Conservation (phyloP, 306 rosid species). For the Inga oerstediana region DNA sequence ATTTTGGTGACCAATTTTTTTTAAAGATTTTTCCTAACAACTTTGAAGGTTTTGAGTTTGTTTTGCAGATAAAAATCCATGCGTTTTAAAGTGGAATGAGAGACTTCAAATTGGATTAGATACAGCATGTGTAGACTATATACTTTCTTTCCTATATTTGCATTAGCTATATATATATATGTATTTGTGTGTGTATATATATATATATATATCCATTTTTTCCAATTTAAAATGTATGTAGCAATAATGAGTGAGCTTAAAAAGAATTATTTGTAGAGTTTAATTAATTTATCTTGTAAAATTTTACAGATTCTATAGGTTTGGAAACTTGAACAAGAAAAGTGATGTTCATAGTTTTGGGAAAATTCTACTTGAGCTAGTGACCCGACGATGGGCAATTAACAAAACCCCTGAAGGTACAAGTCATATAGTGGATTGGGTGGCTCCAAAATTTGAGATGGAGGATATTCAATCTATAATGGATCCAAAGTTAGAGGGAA, state of each 20-base stretch:
- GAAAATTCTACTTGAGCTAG: not conserved
- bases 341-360: slow-evolving; percentile 15
- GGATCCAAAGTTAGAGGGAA: not conserved
- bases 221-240: not conserved
- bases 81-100: not conserved
- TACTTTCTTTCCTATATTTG: not conserved
- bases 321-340: slow-evolving; percentile 5
- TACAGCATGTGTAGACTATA: not conserved
- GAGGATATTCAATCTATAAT: not conserved
- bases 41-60: not conserved
- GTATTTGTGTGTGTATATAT: not conserved
- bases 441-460: not conserved
- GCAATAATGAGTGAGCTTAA: too few species aligned
- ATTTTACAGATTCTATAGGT: not conserved
- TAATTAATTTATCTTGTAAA: not conserved
- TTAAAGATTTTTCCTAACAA: not conserved
- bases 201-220: not conserved
- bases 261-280: too few species aligned
- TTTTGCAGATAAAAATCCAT: not conserved
- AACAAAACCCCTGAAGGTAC: not conserved
- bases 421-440: not conserved
- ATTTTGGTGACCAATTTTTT: not conserved
- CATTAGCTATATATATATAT: not conserved
- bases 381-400: not conserved
- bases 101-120: not conserved